Conservation (phyloP, 208 protist genomes). For the Trypanosoma platydactyli region DNA sequence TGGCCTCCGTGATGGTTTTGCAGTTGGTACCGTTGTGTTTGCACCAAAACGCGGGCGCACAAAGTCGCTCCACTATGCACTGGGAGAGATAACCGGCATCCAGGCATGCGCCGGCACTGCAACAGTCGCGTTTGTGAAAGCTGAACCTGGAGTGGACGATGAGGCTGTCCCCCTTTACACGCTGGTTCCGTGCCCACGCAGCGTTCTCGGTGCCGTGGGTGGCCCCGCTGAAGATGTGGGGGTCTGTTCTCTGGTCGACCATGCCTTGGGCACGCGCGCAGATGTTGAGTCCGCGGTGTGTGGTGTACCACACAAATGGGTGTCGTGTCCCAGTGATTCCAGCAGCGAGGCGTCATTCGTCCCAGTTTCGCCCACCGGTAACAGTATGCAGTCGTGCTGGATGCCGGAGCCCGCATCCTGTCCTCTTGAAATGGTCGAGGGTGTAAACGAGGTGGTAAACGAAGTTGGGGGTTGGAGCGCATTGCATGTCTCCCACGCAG, state of each 20-base stretch:
- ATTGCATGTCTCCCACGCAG: slow-evolving; percentile 18
- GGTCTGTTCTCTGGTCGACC: slow-evolving; percentile 40
- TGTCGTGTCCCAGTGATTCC: not conserved
- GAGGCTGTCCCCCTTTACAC: slow-evolving; percentile 62
- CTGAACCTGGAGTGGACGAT: slow-evolving; percentile 72
- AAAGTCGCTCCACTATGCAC: slow-evolving; percentile 23
- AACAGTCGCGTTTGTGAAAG: slow-evolving; percentile 55
- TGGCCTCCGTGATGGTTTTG: slow-evolving; percentile 8
- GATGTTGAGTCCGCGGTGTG: not conserved
- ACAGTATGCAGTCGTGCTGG: not conserved
- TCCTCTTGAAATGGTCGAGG: not conserved
- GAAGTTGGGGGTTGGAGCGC: slow-evolving; percentile 32
- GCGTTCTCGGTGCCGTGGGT: slow-evolving; percentile 24
- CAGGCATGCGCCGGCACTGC: slow-evolving; percentile 62
- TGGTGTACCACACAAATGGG: not conserved
- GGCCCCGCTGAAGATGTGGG: not conserved
- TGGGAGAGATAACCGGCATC: slow-evolving; percentile 71
- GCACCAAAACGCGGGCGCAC: slow-evolving; percentile 13
- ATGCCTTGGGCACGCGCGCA: slow-evolving; percentile 28
- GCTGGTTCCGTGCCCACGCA: slow-evolving; percentile 53
- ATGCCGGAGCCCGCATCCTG: no score
- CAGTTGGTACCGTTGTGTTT: slow-evolving; percentile 22
- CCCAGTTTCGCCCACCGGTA: not conserved
- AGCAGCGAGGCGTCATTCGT: not conserved
- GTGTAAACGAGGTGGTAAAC: slow-evolving; percentile 8